phyloP scores from a whole-genome alignment of 2,329 filamentous ascomycete genomes.

The Sporothrix pseudoabietina region DNA sequence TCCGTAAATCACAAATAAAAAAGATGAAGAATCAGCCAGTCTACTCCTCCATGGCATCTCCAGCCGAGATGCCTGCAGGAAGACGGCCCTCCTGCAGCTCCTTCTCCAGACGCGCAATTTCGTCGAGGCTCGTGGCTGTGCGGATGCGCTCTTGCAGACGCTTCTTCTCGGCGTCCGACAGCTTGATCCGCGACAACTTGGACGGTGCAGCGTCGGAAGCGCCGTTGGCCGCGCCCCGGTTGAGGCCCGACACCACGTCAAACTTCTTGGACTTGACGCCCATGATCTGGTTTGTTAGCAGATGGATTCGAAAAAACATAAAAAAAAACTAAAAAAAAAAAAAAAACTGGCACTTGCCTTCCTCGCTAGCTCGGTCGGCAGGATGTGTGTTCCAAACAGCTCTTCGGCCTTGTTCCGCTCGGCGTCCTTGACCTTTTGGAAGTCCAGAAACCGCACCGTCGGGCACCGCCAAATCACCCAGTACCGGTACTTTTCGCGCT shows the following conservation, averaged over 20 bases:
- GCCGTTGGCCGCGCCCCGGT: constrained; percentile 38
- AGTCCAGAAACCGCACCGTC: constrained; percentile 86
- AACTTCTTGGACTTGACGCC: constrained; percentile 79
- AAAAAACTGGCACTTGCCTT: constrained; percentile 51
- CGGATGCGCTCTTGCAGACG: constrained; percentile 83
- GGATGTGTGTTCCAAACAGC: constrained; percentile 77
- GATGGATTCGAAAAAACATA: neutral
- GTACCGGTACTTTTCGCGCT: constrained; percentile 92
- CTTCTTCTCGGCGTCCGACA: constrained; percentile 87
- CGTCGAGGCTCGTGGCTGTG: constrained; percentile 83
- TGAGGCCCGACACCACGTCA: constrained; percentile 56
- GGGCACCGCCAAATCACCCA: constrained; percentile 90
- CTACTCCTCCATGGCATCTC: constrained; percentile 64
- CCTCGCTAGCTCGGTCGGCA: constrained; percentile 77
- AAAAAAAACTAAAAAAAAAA: neutral
- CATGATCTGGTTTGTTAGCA: constrained; percentile 63
- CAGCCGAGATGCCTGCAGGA: constrained; percentile 66
- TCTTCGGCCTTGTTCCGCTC: constrained; percentile 76
- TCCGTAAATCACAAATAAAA: constrained; percentile 7
- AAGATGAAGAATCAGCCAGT: neutral
- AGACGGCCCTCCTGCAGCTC: constrained; percentile 86
- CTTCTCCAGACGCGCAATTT: constrained; percentile 89
- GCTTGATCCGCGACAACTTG: constrained; percentile 75
- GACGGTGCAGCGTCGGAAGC: constrained; percentile 49
- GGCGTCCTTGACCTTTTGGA: constrained; percentile 82